phyloP scores from a whole-genome alignment of 1,139 yeast genomes.

The Geotrichum australiense region DNA sequence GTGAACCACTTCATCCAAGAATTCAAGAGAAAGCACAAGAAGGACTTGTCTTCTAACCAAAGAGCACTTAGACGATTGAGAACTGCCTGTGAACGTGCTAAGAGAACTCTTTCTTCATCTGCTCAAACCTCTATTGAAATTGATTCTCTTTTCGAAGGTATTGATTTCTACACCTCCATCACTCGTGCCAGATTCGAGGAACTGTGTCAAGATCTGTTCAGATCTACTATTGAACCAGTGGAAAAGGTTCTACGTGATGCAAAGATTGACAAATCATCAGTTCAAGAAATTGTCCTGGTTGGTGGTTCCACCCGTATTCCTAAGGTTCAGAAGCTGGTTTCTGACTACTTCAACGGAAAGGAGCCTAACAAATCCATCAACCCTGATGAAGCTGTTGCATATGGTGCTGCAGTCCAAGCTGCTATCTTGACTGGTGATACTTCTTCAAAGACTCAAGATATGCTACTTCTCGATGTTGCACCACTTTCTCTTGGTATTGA shows the following conservation, averaged over 20 bases:
- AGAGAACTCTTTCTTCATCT: constrained; percentile 96
- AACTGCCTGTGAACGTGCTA: constrained; percentile 99
- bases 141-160: constrained; percentile 91
- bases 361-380: constrained; percentile 98
- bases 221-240: constrained; percentile 95
- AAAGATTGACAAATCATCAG: constrained; percentile 85
- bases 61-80: constrained; percentile 98
- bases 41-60: constrained; percentile 84
- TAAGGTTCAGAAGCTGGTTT: constrained; percentile 93
- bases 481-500: constrained; percentile 89
- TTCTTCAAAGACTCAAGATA: constrained; percentile 72
- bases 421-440: constrained; percentile 90
- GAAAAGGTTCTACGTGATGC: constrained; percentile 95
- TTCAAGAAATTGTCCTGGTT: constrained; percentile 94
- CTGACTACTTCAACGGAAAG: constrained; percentile 98
- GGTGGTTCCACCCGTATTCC: constrained; percentile 99
- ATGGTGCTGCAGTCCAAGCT: constrained; percentile 93
- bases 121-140: constrained; percentile 96
- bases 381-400: constrained; percentile 99
- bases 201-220: constrained; percentile 90
- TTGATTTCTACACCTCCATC: constrained; percentile 92
- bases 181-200: constrained; percentile 95
- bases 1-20: constrained; percentile 91
- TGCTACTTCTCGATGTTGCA: constrained; percentile 75
- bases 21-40: constrained; percentile 95